These are phyloP conservation scores for Grigorovia humatica DNA, from an alignment of 805 yeast genomes.

Conservation along the genomic window DNA sequence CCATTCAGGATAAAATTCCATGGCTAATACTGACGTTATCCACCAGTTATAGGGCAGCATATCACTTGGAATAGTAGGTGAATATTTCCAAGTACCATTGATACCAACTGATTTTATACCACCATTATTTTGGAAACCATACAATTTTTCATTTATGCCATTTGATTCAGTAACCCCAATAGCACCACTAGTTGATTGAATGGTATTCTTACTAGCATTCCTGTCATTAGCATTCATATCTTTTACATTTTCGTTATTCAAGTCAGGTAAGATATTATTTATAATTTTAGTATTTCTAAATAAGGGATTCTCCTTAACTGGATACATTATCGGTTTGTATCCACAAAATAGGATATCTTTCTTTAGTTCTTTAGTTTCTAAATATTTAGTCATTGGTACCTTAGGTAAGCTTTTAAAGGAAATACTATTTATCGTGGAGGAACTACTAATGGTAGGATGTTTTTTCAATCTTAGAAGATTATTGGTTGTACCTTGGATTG, in stretches of 20 bases:
- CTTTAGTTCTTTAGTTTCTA: constrained; percentile 19
- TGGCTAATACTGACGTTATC: constrained; percentile 23
- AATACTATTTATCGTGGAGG: neutral
- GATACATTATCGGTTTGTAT: constrained; percentile 25
- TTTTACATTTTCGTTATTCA: neutral
- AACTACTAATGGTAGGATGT: no score
- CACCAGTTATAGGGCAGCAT: constrained; percentile 20
- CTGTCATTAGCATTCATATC: neutral
- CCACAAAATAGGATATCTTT: constrained; percentile 27
- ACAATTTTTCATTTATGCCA: neutral
- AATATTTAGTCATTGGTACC: constrained; percentile 26
- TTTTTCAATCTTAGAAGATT: no score
- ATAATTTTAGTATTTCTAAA: constrained; percentile 8
- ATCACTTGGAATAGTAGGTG: constrained; percentile 17
- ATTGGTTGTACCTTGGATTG: neutral
- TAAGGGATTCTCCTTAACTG: constrained; percentile 26
- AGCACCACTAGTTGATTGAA: no score
- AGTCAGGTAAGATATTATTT: neutral
- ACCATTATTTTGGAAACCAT: constrained; percentile 12
- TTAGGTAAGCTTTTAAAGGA: constrained; percentile 21
- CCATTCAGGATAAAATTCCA: constrained; percentile 28
- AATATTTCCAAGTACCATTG: constrained; percentile 25
- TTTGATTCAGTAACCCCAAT: no score
- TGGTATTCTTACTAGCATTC: neutral
- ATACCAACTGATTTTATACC: constrained; percentile 25